phyloP scores from a whole-genome alignment of 2,329 filamentous ascomycete genomes.

The Pyrenophora teres region DNA sequence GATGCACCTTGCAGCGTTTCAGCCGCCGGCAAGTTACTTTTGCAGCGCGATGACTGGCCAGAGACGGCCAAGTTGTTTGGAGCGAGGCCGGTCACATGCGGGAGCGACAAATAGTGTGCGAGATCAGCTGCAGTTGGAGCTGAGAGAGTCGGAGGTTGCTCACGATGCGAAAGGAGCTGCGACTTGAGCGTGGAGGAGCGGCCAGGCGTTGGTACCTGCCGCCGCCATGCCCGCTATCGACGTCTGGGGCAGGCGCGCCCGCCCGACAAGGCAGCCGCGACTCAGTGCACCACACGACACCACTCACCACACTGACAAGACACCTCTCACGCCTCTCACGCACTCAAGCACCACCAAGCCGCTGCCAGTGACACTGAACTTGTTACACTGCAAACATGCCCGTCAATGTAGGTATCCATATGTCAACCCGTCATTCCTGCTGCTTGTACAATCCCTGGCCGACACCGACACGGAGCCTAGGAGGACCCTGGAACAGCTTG shows the following conservation, averaged over 20 bases:
- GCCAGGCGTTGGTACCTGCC: conserved; percentile 22
- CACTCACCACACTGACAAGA: too few species aligned
- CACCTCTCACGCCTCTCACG: too few species aligned
- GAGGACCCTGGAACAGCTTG: conserved; percentile 2
- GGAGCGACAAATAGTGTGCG: conserved; percentile 34
- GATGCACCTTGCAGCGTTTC: conserved; percentile 44
- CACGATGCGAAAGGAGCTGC: conserved; percentile 6
- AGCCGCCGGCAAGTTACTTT: conserved; percentile 32
- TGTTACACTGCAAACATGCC: neutral
- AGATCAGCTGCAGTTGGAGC: conserved; percentile 15
- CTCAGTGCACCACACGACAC: neutral
- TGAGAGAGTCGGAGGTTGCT: conserved; percentile 18
- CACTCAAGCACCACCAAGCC: too few species aligned
- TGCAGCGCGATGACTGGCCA: conserved; percentile 28
- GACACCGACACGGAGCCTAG: neutral
- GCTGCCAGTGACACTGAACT: neutral
- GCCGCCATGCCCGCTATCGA: conserved; percentile 20
- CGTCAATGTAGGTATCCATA: neutral
- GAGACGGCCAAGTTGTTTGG: conserved; percentile 27
- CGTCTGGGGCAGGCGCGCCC: conserved; percentile 13
- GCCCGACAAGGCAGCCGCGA: neutral
- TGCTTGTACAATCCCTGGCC: neutral
- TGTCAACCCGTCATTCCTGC: neutral
- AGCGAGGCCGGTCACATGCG: conserved; percentile 19
- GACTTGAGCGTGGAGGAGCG: neutral